These are phyloP conservation scores for Aphanomyces astaci DNA, from an alignment of 352 stramenopile species.

Conservation along the genomic window DNA sequence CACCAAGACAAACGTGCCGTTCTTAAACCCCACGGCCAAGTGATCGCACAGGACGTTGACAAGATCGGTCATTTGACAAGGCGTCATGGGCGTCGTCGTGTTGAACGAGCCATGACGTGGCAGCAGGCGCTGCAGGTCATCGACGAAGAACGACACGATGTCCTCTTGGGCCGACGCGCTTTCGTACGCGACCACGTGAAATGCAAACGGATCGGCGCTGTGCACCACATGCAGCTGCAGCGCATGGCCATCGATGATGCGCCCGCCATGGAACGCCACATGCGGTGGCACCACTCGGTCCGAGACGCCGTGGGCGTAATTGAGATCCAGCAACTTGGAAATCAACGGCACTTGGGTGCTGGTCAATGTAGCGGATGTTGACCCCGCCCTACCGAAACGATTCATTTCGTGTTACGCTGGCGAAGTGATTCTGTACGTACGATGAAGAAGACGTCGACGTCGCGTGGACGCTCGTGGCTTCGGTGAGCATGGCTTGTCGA, in stretches of 20 bases:
- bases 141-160: slow-evolving; percentile 42
- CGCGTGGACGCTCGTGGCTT: background rate
- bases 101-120: slow-evolving; percentile 28
- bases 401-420: too few species aligned
- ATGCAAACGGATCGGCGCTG: background rate
- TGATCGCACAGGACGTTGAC: slow-evolving; percentile 39
- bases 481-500: background rate
- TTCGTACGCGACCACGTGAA: slow-evolving; percentile 42
- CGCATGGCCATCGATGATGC: slow-evolving; percentile 35
- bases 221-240: slow-evolving; percentile 48
- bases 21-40: slow-evolving; percentile 57
- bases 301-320: background rate
- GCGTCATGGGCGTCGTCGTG: slow-evolving; percentile 17
- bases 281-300: background rate
- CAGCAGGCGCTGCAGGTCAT: slow-evolving; percentile 38
- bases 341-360: background rate
- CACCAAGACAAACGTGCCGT: slow-evolving; percentile 49
- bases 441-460: too few species aligned
- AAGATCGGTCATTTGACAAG: slow-evolving; percentile 28
- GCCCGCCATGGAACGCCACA: slow-evolving; percentile 36
- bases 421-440: too few species aligned
- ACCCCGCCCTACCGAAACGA: background rate
- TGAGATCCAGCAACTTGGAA: slow-evolving; percentile 6
- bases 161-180: slow-evolving; percentile 37
- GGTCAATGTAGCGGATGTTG: background rate